Conservation (phyloP, 2,329 filamentous ascomycete species). For the Ceratocystis colombiana region DNA sequence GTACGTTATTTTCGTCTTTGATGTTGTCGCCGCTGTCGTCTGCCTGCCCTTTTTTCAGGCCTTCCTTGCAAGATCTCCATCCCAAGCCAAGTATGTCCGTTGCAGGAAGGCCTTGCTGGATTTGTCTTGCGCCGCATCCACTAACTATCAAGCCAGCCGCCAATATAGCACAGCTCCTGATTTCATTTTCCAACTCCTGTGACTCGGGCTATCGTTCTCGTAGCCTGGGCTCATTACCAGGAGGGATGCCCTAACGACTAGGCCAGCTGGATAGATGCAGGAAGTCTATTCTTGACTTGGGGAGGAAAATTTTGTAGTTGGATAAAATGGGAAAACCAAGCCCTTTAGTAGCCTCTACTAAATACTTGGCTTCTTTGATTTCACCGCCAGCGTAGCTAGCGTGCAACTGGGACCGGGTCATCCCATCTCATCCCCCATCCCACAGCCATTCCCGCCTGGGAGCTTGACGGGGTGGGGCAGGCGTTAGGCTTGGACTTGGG, state of each 20-base stretch:
- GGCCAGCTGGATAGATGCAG: conserved; percentile 3
- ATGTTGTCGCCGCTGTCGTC: neutral
- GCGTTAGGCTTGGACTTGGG: no score
- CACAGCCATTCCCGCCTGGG: no score
- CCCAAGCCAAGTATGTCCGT: neutral
- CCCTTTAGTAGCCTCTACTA: neutral
- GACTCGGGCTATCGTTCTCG: neutral
- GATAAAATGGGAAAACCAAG: neutral
- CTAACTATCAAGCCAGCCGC: neutral
- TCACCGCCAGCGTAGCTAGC: conserved; percentile 18
- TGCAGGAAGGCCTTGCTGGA: neutral
- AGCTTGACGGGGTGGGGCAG: no score
- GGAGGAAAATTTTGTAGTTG: conserved; percentile 1
- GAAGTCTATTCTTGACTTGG: neutral
- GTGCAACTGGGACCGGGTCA: conserved; percentile 8
- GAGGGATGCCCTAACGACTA: neutral
- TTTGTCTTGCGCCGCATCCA: neutral
- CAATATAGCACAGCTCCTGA: conserved; percentile 13
- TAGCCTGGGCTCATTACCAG: neutral
- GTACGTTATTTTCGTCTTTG: neutral
- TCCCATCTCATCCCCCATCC: conserved; percentile 3
- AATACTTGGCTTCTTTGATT: conserved; percentile 10
- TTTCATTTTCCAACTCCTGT: conserved; percentile 4
- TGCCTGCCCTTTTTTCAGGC: neutral
- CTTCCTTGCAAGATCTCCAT: neutral